Evolutionary conservation across 192 early-diverging fungal species (phyloP).

Genomic region (Umbelopsis sp.): DNA sequence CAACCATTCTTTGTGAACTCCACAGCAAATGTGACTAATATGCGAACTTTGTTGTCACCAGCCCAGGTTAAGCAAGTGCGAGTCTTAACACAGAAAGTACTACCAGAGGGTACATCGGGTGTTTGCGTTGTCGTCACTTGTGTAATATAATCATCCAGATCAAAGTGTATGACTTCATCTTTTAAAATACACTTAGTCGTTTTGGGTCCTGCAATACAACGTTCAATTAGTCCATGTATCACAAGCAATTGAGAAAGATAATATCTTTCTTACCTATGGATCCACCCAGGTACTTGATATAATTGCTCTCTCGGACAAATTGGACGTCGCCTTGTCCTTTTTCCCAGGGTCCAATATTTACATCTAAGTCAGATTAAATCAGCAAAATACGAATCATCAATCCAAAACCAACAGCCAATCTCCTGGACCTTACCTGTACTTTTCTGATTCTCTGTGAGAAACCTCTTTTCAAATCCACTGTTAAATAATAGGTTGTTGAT

Average conservation of each 20-base stretch:
- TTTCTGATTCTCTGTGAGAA: conserved; percentile 43
- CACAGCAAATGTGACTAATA: conserved; percentile 47
- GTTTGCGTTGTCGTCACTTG: conserved; percentile 52
- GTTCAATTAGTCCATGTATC: too few relatives aligned
- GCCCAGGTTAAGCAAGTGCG: conserved; percentile 54
- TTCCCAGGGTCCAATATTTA: conserved; percentile 35
- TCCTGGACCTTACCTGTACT: conserved; percentile 41
- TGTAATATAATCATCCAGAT: conserved; percentile 51
- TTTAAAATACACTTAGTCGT: conserved; percentile 52
- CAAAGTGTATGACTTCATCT: conserved; percentile 48
- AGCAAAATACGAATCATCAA: background rate
- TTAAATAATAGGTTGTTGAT: conserved; percentile 52
- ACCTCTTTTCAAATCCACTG: conserved; percentile 42
- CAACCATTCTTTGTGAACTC: conserved; percentile 53
- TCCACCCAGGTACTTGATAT: conserved; percentile 36
- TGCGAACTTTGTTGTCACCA: conserved; percentile 35
- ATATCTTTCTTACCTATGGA: conserved; percentile 27
- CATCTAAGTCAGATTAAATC: conserved; percentile 9
- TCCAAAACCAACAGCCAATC: background rate
- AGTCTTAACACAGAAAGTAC: conserved; percentile 51
- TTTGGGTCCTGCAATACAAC: conserved; percentile 18
- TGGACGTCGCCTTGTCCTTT: background rate
- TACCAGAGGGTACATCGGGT: conserved; percentile 61
- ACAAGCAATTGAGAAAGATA: background rate
- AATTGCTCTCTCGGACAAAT: conserved; percentile 25